Percentiles rank a stretch among this genome's conserved stretches.
phyloP scores from a whole-genome alignment of 805 yeast species.

The Zygosaccharomyces bisporus region DNA sequence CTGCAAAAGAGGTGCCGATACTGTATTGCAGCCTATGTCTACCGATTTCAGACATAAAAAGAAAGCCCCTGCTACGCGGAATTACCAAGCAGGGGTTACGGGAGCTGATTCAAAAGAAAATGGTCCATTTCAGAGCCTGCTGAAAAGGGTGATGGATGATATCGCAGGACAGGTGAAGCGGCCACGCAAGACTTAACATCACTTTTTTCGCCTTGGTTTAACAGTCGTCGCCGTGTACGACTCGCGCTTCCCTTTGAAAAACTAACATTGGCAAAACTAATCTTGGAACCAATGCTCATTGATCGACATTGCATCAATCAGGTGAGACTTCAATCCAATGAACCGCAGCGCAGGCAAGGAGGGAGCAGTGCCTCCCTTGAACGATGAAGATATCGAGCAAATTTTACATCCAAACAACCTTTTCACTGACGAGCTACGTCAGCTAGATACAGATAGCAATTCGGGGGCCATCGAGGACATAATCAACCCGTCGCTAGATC shows the following conservation, averaged over 20 bases:
- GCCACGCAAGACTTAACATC: background rate
- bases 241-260: background rate
- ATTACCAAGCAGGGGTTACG: too few species aligned
- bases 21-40: too few species aligned
- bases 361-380: slow-evolving; percentile 14
- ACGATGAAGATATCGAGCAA: slow-evolving; percentile 30
- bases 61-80: too few species aligned
- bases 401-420: slow-evolving; percentile 20
- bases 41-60: too few species aligned
- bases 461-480: slow-evolving; percentile 30
- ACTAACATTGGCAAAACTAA: background rate
- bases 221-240: slow-evolving; percentile 7
- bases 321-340: slow-evolving; percentile 1
- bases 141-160: too few species aligned
- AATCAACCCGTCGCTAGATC: slow-evolving; percentile 28
- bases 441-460: slow-evolving; percentile 10
- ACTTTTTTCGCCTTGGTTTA: background rate
- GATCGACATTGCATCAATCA: background rate
- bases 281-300: background rate
- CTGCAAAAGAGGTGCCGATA: too few species aligned
- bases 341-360: slow-evolving; percentile 2
- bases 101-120: background rate
- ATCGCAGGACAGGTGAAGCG: background rate
- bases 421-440: slow-evolving; percentile 16
- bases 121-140: background rate